A percentile compares a stretch with the other conserved stretches of the same genome.
phyloP scores from a whole-genome alignment of 306 rosid genomes.

The Glycyrrhiza uralensis region DNA sequence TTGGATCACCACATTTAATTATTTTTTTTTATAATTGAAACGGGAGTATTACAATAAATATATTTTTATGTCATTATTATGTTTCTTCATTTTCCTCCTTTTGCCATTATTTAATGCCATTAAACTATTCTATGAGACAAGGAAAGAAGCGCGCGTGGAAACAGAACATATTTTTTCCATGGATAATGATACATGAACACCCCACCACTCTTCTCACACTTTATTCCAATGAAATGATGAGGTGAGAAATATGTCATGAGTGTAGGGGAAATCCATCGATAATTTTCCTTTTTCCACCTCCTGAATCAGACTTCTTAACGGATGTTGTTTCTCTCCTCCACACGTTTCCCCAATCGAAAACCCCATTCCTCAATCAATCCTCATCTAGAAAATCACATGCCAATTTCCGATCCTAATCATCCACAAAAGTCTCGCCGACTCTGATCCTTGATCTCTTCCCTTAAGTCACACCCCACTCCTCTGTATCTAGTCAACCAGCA shows the following conservation, averaged over 20 bases:
- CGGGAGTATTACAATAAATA: no score
- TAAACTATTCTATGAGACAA: background rate
- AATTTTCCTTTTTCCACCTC: no score
- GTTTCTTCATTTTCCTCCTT: background rate
- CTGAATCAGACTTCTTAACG: background rate
- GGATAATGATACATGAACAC: no score
- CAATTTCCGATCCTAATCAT: background rate
- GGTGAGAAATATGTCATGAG: no score
- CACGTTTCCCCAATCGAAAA: background rate
- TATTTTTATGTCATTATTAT: background rate
- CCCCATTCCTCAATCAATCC: slow-evolving; percentile 21
- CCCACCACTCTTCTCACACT: no score
- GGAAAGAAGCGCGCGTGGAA: slow-evolving; percentile 14
- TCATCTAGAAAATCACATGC: slow-evolving; percentile 3
- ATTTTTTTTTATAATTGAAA: no score
- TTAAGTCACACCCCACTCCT: no score
- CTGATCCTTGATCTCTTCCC: no score
- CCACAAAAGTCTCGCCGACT: background rate
- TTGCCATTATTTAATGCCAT: background rate
- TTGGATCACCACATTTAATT: no score
- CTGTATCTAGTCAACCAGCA: no score
- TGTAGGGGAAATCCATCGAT: no score
- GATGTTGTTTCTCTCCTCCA: background rate
- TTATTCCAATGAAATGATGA: no score
- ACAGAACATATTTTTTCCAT: background rate